Evolutionary conservation across 1,284 basidiomycete species (phyloP).

Genomic region (Ceratobasidium sp.): DNA sequence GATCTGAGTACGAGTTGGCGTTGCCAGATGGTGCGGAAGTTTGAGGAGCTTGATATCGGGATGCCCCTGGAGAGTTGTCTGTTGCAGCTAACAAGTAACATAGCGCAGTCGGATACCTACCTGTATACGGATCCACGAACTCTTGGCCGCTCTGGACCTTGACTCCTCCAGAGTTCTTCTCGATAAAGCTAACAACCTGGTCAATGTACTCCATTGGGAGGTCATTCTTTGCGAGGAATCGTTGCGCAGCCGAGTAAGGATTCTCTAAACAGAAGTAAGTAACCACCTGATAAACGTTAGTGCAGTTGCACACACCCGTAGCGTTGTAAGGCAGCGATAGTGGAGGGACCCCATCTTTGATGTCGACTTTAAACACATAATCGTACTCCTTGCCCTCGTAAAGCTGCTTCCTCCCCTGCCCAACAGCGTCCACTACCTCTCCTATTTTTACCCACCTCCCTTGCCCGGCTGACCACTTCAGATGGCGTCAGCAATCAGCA

Average conservation of each 20-base stretch:
- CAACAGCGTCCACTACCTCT: slow-evolving; percentile 93
- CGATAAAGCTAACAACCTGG: slow-evolving; percentile 92
- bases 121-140: slow-evolving; percentile 92
- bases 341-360: slow-evolving; percentile 89
- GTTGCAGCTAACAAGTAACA: slow-evolving; percentile 5
- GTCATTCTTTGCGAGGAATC: slow-evolving; percentile 85
- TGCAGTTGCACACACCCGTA: slow-evolving; percentile 62
- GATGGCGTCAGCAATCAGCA: not conserved
- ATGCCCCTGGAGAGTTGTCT: slow-evolving; percentile 55
- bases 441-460: slow-evolving; percentile 91
- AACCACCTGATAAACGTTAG: not conserved
- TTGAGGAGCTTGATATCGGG: slow-evolving; percentile 61
- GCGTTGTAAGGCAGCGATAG: slow-evolving; percentile 95
- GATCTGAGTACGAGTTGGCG: slow-evolving; percentile 50
- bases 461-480: slow-evolving; percentile 71
- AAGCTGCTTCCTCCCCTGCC: slow-evolving; percentile 84
- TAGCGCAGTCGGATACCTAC: slow-evolving; percentile 49
- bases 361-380: slow-evolving; percentile 98
- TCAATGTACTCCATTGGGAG: slow-evolving; percentile 85
- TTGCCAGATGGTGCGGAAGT: slow-evolving; percentile 45
- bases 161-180: slow-evolving; percentile 81
- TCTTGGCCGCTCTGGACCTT: slow-evolving; percentile 56
- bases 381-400: slow-evolving; percentile 95
- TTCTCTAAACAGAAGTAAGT: slow-evolving; percentile 67
- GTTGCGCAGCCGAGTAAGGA: slow-evolving; percentile 87